phyloP scores from a whole-genome alignment of 768 basidiomycete species.

The Suillus luteus region DNA sequence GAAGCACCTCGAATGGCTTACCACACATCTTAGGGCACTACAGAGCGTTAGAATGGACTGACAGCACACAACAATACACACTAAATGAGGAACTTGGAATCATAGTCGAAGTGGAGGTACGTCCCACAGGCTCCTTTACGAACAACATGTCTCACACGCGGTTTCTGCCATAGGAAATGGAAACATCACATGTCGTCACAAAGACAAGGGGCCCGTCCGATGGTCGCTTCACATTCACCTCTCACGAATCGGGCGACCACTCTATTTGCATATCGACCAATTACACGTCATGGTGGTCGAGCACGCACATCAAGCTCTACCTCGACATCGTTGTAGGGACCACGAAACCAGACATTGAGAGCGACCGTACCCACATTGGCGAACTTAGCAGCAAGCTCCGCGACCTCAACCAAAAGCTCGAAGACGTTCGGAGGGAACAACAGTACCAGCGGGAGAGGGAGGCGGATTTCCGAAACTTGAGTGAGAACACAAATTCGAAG shows the following conservation, averaged over 20 bases:
- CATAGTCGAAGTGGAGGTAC: conserved; percentile 85
- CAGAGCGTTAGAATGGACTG: conserved; percentile 89
- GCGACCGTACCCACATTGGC: conserved; percentile 83
- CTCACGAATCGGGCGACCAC: conserved; percentile 96
- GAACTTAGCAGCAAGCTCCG: conserved; percentile 81
- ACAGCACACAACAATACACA: conserved; percentile 63
- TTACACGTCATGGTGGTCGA: conserved; percentile 85
- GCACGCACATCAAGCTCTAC: conserved; percentile 89
- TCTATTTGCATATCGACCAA: conserved; percentile 95
- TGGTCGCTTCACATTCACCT: conserved; percentile 96
- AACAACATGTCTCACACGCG: background rate
- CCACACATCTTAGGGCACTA: conserved; percentile 66
- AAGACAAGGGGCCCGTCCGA: conserved; percentile 89
- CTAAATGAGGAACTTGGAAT: conserved; percentile 83
- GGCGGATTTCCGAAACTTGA: conserved; percentile 83
- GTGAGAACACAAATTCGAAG: conserved; percentile 86
- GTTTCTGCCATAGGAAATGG: conserved; percentile 68
- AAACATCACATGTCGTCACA: conserved; percentile 77
- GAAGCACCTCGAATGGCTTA: background rate
- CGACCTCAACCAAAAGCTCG: conserved; percentile 91
- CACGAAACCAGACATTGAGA: conserved; percentile 82
- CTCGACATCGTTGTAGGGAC: conserved; percentile 92
- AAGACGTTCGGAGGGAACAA: conserved; percentile 92
- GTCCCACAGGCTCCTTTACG: conserved; percentile 28
- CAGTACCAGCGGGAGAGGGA: conserved; percentile 98